phyloP scores from a whole-genome alignment of 495 filamentous ascomycete species.

The Annulohypoxylon maeteangense region DNA sequence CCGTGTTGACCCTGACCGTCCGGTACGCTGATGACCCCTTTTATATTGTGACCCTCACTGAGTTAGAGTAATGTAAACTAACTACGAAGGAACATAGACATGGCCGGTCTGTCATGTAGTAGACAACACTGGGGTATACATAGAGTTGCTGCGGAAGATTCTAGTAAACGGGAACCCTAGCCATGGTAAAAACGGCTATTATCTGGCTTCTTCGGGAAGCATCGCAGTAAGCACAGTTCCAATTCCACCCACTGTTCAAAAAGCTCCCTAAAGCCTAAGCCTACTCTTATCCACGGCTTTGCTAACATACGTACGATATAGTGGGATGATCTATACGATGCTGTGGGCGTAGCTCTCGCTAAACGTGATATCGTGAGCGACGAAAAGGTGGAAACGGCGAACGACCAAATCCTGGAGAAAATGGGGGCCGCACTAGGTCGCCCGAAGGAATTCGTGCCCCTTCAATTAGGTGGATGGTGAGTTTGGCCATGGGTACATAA shows the following conservation, averaged over 20 bases:
- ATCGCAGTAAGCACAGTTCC: constrained; percentile 42
- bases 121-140: constrained; percentile 57
- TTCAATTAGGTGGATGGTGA: constrained; percentile 56
- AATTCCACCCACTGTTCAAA: too few relatives aligned
- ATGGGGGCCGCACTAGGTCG: constrained; percentile 54
- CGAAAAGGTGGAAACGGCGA: constrained; percentile 45
- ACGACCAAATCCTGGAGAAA: constrained; percentile 47
- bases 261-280: background rate
- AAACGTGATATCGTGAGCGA: constrained; percentile 52
- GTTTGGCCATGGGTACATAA: constrained; percentile 38
- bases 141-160: constrained; percentile 57
- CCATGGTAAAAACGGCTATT: constrained; percentile 59
- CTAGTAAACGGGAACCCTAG: constrained; percentile 50
- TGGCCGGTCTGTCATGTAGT: constrained; percentile 62
- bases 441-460: constrained; percentile 46
- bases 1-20: constrained; percentile 46
- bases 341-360: constrained; percentile 53
- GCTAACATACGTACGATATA: constrained; percentile 4
- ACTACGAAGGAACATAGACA: constrained; percentile 45
- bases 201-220: constrained; percentile 58
- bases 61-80: background rate
- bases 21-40: constrained; percentile 43
- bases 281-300: too few relatives aligned
- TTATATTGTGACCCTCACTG: background rate
- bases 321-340: constrained; percentile 61